Conservation (phyloP, 225 moss, liverwort and hornwort genomes). For the Bryum argenteum region DNA sequence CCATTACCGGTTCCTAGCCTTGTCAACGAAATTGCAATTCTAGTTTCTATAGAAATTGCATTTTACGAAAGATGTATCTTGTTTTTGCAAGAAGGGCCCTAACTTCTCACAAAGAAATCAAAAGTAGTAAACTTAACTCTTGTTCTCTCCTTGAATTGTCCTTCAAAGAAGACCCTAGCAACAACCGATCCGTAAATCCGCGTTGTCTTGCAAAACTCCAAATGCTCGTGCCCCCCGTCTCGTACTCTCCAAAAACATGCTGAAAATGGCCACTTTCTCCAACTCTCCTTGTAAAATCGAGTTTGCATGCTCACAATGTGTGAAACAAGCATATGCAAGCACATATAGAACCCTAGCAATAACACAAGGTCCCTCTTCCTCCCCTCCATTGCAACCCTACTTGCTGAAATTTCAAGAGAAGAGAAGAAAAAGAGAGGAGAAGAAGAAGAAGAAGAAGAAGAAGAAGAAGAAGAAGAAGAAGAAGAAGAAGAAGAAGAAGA, state of each 20-base stretch:
- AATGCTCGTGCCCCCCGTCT: not conserved
- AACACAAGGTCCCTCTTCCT: not conserved
- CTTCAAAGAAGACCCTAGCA: not conserved
- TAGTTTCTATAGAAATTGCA: not conserved
- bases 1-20: not conserved
- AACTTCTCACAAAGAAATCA: not conserved
- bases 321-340: not conserved
- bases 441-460: no score
- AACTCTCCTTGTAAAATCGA: not conserved
- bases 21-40: not conserved
- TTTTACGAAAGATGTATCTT: not conserved
- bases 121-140: not conserved
- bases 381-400: not conserved
- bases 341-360: not conserved
- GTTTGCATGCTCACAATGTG: not conserved
- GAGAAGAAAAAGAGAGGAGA: not conserved
- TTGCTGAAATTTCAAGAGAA: constrained; percentile 1
- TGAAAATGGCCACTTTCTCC: not conserved
- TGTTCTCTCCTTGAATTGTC: not conserved
- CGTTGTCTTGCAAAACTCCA: not conserved
- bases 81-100: not conserved
- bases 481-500: no score
- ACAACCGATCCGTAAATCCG: not conserved
- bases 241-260: not conserved
- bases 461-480: no score